Evolutionary conservation across 2,329 filamentous ascomycete species (phyloP).

Genomic region (Colletotrichum tropicicola): DNA sequence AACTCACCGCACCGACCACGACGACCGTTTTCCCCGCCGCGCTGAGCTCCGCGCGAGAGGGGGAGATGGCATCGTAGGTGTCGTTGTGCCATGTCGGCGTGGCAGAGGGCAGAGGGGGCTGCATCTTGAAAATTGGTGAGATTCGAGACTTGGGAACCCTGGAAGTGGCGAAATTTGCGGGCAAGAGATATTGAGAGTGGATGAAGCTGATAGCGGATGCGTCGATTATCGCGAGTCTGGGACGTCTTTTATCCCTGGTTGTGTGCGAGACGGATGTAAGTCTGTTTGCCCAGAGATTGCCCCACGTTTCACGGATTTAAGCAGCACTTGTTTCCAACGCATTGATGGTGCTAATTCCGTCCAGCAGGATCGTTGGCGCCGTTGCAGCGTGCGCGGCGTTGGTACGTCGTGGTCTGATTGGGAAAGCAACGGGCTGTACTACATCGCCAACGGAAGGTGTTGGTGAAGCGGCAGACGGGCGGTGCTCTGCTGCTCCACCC

Average conservation of each 20-base stretch:
- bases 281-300: too few species aligned
- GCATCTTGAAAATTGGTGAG: constrained; percentile 2
- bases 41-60: constrained; percentile 45
- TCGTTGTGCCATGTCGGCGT: constrained; percentile 37
- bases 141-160: not conserved
- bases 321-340: too few species aligned
- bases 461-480: too few species aligned
- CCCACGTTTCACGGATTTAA: too few species aligned
- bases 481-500: too few species aligned
- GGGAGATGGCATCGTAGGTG: constrained; percentile 50
- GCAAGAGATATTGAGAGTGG: not conserved
- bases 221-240: too few species aligned
- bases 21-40: constrained; percentile 62
- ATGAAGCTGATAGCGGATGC: not conserved
- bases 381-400: not conserved
- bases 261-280: too few species aligned
- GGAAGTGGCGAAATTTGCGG: not conserved
- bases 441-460: not conserved
- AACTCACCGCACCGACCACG: constrained; percentile 69
- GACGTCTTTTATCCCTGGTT: too few species aligned
- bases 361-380: not conserved
- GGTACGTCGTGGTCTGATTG: not conserved
- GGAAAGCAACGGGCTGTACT: not conserved
- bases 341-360: too few species aligned
- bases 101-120: constrained; percentile 32